Evolutionary conservation across 1,284 basidiomycete species (phyloP), one percentile per base, ranked within the genome.

Genomic region (Acaromyces ingoldii): DNA sequence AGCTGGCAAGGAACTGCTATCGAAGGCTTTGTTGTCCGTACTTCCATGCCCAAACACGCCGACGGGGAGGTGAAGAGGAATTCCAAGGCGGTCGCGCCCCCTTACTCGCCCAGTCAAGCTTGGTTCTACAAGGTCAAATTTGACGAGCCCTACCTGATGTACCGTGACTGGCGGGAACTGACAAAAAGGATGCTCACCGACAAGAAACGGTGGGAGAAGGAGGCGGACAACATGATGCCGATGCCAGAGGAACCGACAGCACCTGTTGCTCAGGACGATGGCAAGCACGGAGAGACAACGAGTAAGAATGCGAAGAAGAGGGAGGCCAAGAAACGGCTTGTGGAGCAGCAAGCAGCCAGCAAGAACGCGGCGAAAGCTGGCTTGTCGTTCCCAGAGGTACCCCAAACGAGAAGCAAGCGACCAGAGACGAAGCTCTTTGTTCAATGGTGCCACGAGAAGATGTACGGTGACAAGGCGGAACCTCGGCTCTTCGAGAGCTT

Each of bases 101-200:
- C 72, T 0, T 75, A 75, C 44, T 24, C n/a, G 1, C 52, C 85
- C 0, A 87, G 87, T 13, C 85, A 88, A 5, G 85, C 89, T 0
- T 95, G 97, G 81, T 97, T 99, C 81, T 98, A 96, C 85, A 98
- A 99, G 76, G 83, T 98, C 78, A 98, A 99, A 76, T 98, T 96
- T 75, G 91, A 97, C 76, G 91, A 98, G 74, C 93, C 93, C 0
- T 98, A 98, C 75, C 85, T 97, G 79, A 93, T 95, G 84, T 97
- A 97, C 77, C 85, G 95, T 45, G 89, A 96, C 74, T 98, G 91
- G 91, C 81, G 95, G 49, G 95, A 98, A 77, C 81, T 93, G 45
- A 97, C 95, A 6, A 87, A 90, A 70, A 78, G 76, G 17, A 73
- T 75, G 63, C 46, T 74, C 22, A 53, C 50, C 10, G 60, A 68